Percentiles rank a stretch among this genome's conserved stretches.
These are phyloP conservation scores for Daucus carota DNA, from an alignment of 129 eudicot species.

Conservation along the genomic window DH1_v3.0 NC_030382.2:43983001-43983500, in stretches of 20 bases:
- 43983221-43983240: constrained; percentile 79
- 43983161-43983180: constrained; percentile 91
- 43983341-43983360: constrained; percentile 82
- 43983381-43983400: constrained; percentile 68
- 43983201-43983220: constrained; percentile 83
- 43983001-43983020: constrained; percentile 79
- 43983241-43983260: constrained; percentile 71
- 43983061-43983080: constrained; percentile 78
- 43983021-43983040: constrained; percentile 91
- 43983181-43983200: constrained; percentile 70
- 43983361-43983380: constrained; percentile 92
- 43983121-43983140: constrained; percentile 76
- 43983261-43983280: constrained; percentile 60
- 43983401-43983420: constrained; percentile 68
- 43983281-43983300: constrained; percentile 89
- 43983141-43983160: constrained; percentile 61
- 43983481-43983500: constrained; percentile 43
- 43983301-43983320: constrained; percentile 84
- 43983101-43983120: constrained; percentile 93
- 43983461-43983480: constrained; percentile 77
- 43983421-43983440: constrained; percentile 81
- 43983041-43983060: constrained; percentile 71
- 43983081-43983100: constrained; percentile 87
- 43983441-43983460: constrained; percentile 78
- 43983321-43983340: constrained; percentile 82